Evolutionary conservation across 2,329 filamentous ascomycete genomes (phyloP), one percentile per base, ranked within the genome.

Genomic region (Gliomastix tumulicola): DNA sequence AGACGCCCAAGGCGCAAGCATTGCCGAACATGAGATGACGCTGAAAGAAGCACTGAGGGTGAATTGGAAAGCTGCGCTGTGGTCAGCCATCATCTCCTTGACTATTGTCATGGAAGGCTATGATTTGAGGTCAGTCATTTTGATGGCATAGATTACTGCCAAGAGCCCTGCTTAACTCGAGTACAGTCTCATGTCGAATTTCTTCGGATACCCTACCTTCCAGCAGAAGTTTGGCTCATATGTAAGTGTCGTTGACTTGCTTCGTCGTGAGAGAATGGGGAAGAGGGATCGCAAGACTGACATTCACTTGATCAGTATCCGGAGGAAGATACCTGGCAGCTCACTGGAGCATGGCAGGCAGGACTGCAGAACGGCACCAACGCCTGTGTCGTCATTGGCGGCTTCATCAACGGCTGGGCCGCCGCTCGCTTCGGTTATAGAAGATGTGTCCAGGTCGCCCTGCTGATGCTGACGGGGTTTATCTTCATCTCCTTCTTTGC

Each of bases 371-470:
- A 39, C 22, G 43, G 34, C 6, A 42, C 37, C 15, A 41, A 40
- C 20, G 38, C 39, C 10, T 41, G 45, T 19, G 32, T 43, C 21
- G 41, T 49, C 22, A 36, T 49, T 10, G 47, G 48, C 5, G 33
- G 42, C 13, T 40, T 46, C 18, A 30, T 38, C 12, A 44, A 45
- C 12, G 48, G 47, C 8, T 44, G 35, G 21, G 30, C 40, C 13
- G 35, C 44, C 7, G 44, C 43, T 13, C 34, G 41, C 9, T 44
- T 41, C 13, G 48, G 48, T 10, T 40, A 40, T 18, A 38, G 71
- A n/a, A 71, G 66, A 50, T 75, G 71, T 10, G 66, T 80, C 45
- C 67, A 79, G 21, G 59, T 44, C 6, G 69, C 68, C 6, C 43
- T 70, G 30, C 41, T 54, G 4, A 23, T 44, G 44, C 41, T 63